phyloP scores from a whole-genome alignment of 352 stramenopile species.

The Globisporangium rhizosaccharum region DNA sequence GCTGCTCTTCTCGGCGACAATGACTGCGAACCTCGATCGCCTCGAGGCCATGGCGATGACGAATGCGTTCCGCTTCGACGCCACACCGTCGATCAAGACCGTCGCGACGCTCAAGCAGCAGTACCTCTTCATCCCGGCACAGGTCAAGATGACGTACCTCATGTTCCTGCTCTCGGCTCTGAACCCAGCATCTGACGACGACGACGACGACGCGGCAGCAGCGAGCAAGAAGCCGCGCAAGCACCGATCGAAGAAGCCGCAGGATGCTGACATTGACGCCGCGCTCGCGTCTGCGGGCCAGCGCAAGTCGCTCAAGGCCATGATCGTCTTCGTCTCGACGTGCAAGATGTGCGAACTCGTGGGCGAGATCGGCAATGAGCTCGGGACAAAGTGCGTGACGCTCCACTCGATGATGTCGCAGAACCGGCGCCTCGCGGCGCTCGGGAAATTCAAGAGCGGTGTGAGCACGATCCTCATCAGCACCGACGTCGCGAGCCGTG shows the following conservation, averaged over 20 bases:
- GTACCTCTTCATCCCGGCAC: slow-evolving; percentile 97
- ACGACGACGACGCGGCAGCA: slow-evolving; percentile 48
- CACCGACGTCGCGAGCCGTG: slow-evolving; percentile 96
- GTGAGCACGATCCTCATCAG: slow-evolving; percentile 92
- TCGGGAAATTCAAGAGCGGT: slow-evolving; percentile 97
- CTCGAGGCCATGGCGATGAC: slow-evolving; percentile 71
- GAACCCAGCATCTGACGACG: slow-evolving; percentile 25
- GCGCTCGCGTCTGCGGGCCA: slow-evolving; percentile 15
- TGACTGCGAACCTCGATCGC: slow-evolving; percentile 91
- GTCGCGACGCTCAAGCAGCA: slow-evolving; percentile 92
- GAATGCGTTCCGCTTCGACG: slow-evolving; percentile 67
- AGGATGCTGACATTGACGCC: slow-evolving; percentile 9
- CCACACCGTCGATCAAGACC: slow-evolving; percentile 80
- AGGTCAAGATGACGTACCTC: slow-evolving; percentile 96
- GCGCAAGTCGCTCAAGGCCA: slow-evolving; percentile 46
- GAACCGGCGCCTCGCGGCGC: slow-evolving; percentile 88
- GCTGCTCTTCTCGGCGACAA: slow-evolving; percentile 97
- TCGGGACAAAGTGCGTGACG: slow-evolving; percentile 91
- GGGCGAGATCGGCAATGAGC: slow-evolving; percentile 90
- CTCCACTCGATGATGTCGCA: slow-evolving; percentile 96
- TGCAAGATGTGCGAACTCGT: slow-evolving; percentile 94
- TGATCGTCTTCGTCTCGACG: slow-evolving; percentile 98
- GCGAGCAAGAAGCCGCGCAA: slow-evolving; percentile 26
- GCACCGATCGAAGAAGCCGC: slow-evolving; percentile 15
- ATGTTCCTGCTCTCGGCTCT: slow-evolving; percentile 81